These are phyloP conservation scores for Orbilia blumenaviensis DNA, from an alignment of 2,329 filamentous ascomycete genomes.

Conservation along the genomic window DNA sequence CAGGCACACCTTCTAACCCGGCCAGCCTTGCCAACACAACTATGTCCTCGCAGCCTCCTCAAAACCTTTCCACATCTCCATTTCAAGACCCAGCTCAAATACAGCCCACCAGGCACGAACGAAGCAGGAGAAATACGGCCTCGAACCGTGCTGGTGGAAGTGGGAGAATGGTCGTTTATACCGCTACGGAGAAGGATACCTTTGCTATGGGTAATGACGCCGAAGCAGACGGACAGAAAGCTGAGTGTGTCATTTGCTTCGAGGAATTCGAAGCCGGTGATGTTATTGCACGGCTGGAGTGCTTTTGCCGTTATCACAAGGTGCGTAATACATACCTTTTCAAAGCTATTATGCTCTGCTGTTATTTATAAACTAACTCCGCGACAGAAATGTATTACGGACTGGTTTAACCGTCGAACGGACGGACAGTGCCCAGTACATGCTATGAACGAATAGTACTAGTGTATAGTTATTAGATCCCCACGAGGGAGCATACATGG, in stretches of 20 bases:
- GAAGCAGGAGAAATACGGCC: slow-evolving; percentile 56
- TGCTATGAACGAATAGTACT: slow-evolving; percentile 42
- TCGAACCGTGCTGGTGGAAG: slow-evolving; percentile 53
- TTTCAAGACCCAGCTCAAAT: neutral
- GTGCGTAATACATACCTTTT: slow-evolving; percentile 56
- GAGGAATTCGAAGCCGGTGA: slow-evolving; percentile 67
- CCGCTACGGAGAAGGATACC: slow-evolving; percentile 66
- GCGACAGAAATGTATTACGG: slow-evolving; percentile 34
- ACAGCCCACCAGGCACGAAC: slow-evolving; percentile 20
- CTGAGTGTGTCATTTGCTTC: slow-evolving; percentile 67
- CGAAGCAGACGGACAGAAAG: slow-evolving; percentile 59
- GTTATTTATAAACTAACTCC: neutral
- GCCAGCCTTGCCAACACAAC: slow-evolving; percentile 21
- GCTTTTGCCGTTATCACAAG: slow-evolving; percentile 67
- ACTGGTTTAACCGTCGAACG: slow-evolving; percentile 33
- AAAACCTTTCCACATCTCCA: neutral
- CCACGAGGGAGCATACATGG: neutral
- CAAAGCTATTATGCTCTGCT: neutral
- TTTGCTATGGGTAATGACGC: slow-evolving; percentile 63
- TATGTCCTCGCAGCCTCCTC: slow-evolving; percentile 30
- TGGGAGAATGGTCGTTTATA: slow-evolving; percentile 64
- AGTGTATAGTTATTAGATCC: neutral
- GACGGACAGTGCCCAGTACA: slow-evolving; percentile 35
- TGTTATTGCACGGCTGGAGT: slow-evolving; percentile 66
- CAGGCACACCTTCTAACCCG: slow-evolving; percentile 12